Conservation (phyloP, 768 basidiomycete genomes). For the Sarcodon sp. region DNA sequence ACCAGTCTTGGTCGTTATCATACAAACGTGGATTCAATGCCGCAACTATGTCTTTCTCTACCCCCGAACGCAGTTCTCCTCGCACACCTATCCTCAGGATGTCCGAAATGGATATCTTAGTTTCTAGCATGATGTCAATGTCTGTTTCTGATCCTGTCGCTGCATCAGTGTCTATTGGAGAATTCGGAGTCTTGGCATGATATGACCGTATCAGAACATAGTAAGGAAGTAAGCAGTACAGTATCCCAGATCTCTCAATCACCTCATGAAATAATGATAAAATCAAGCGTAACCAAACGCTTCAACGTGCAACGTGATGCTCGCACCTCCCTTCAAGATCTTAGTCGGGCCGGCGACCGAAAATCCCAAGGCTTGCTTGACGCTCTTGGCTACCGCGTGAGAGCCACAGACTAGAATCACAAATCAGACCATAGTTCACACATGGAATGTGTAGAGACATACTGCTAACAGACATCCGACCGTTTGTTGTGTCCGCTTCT, state of each 20-base stretch:
- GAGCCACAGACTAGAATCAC: constrained; percentile 34
- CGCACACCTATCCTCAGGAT: not conserved
- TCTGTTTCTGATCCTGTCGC: not conserved
- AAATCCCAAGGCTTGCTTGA: constrained; percentile 25
- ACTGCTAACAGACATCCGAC: constrained; percentile 37
- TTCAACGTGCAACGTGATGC: constrained; percentile 32
- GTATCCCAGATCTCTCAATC: too few species aligned
- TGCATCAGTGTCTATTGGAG: not conserved
- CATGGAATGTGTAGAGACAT: constrained; percentile 5
- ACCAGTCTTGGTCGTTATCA: too few species aligned
- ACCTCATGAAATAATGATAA: not conserved
- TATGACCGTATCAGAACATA: too few species aligned
- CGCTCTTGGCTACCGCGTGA: constrained; percentile 21
- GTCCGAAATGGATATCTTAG: not conserved
- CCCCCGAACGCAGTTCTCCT: not conserved
- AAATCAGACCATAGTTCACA: not conserved
- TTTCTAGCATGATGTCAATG: not conserved
- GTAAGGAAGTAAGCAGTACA: too few species aligned
- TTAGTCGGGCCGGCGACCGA: constrained; percentile 19
- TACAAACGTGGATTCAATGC: too few species aligned
- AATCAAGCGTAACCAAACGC: constrained; percentile 23
- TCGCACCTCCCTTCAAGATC: constrained; percentile 31
- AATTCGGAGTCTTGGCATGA: too few species aligned
- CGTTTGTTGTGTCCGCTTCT: constrained; percentile 22
- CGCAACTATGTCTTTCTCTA: not conserved